Conservation (phyloP, 352 stramenopile genomes). For the Globisporangium rhizosaccharum region DNA sequence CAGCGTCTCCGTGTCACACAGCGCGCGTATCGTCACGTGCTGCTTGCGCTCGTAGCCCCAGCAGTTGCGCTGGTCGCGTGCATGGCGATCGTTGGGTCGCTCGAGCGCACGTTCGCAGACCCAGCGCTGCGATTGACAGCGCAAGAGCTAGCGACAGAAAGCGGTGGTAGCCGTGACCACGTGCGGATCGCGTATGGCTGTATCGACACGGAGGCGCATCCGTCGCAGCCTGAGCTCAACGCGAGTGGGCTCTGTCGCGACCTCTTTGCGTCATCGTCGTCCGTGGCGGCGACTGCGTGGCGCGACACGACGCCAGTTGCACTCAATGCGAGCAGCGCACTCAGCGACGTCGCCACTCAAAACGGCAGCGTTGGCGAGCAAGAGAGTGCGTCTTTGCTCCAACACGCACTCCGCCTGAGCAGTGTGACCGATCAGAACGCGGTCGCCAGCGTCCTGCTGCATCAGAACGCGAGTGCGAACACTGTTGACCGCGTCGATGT, state of each 20-base stretch:
- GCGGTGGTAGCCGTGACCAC: background rate
- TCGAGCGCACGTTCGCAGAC: constrained; percentile 8
- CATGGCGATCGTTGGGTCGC: constrained; percentile 20
- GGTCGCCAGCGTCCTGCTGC: constrained; percentile 30
- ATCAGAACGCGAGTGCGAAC: constrained; percentile 10
- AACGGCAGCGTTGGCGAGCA: no score
- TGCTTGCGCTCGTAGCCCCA: constrained; percentile 13
- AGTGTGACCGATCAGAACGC: no score
- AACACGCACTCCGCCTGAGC: no score
- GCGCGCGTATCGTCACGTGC: background rate
- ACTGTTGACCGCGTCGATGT: constrained; percentile 40
- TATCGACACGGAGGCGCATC: background rate
- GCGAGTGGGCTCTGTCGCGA: no score
- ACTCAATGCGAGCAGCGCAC: no score
- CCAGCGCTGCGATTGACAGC: constrained; percentile 2
- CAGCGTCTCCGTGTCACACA: no score
- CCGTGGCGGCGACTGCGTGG: no score
- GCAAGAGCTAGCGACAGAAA: background rate
- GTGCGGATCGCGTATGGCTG: constrained; percentile 12
- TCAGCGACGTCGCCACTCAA: no score
- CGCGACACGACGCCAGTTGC: no score
- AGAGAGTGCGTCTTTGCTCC: no score
- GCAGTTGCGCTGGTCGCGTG: constrained; percentile 23
- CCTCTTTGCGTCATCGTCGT: no score
- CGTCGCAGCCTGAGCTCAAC: no score